Evolutionary conservation across 2,329 filamentous ascomycete species (phyloP), one percentile per base, ranked within the genome.

Genomic region (Hypoxylon sp.): DNA sequence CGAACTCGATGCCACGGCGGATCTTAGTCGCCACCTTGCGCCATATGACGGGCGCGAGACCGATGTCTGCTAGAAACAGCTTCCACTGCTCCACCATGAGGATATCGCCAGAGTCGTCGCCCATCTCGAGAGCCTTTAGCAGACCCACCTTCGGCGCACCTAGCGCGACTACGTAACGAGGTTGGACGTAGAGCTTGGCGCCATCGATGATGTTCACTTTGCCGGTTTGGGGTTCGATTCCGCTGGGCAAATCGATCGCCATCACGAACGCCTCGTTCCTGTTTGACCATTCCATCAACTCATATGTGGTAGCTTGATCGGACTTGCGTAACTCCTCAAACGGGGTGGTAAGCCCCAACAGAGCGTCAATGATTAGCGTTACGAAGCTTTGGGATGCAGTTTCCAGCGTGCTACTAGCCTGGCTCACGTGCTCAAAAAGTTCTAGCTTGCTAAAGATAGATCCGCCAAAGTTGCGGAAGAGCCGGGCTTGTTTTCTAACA

Each of bases 251-350:
- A 67, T 96, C 93, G n/a, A 99, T 83, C 0, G 91, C 89, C 13
- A 99, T 75, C 2, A 94, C 87, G 50, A 87, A 86, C 0, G 91
- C 86, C 59, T 91, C 89, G 67, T 87, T 90, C 58, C 91, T 87
- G 67, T 97, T 97, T 2, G 91, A 88, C 91, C 92, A 97, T 57
- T 91, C 88, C 65, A 97, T 94, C 66, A 97, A 83, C 66, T 95
- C 89, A 65, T 95, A 92, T 0, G 91, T 90, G 0, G 88, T 88
- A 3, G 87, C 86, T 68, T 95, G 90, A 60, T 96, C 89, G 11
- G 88, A 87, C 2, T 87, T 88, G 25, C 90, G 83, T 19, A 97
- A 78, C 62, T 95, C 91, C 61, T 97, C 91, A 65, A 97, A 97
- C 2, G 90, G 87, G 48, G 91, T 84, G 32, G 94, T 91, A 56